Conservation (phyloP, 1,284 basidiomycete genomes). For the Trichosporon coremiiforme region DNA sequence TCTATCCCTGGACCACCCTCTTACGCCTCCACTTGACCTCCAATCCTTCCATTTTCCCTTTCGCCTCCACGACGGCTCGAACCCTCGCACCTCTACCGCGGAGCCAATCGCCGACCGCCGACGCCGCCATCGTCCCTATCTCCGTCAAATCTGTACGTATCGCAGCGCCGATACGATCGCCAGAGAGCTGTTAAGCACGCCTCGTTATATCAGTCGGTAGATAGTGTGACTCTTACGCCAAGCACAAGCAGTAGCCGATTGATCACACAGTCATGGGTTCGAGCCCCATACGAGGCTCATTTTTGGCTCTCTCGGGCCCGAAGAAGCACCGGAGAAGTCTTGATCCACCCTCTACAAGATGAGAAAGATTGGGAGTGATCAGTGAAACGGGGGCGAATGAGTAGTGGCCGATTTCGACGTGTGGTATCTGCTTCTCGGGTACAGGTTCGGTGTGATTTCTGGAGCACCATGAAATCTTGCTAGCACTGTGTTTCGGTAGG, state of each 20-base stretch:
- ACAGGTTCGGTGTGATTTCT: too few species aligned
- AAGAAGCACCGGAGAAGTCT: too few species aligned
- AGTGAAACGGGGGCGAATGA: too few species aligned
- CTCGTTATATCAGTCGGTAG: constrained; percentile 18
- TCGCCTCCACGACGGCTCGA: not conserved
- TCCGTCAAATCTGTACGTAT: constrained; percentile 2
- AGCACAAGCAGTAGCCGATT: constrained; percentile 1
- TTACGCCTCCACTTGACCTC: not conserved
- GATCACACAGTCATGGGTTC: constrained; percentile 20
- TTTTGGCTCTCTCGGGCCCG: not conserved
- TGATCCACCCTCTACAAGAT: too few species aligned
- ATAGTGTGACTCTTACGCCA: constrained; percentile 17
- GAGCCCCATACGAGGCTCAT: constrained; percentile 18
- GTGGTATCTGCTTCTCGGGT: too few species aligned
- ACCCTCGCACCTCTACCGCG: not conserved
- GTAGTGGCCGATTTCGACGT: too few species aligned
- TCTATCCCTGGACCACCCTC: not conserved
- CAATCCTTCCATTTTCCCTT: not conserved
- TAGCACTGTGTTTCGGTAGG: too few species aligned
- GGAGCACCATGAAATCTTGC: too few species aligned
- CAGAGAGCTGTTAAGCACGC: not conserved
- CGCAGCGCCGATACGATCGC: not conserved
- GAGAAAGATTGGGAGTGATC: too few species aligned
- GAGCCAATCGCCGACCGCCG: not conserved
- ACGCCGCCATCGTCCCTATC: not conserved